These are phyloP conservation scores for Eutrema heterophyllum DNA, from an alignment of 345 rosid genomes.

Conservation along the genomic window DNA sequence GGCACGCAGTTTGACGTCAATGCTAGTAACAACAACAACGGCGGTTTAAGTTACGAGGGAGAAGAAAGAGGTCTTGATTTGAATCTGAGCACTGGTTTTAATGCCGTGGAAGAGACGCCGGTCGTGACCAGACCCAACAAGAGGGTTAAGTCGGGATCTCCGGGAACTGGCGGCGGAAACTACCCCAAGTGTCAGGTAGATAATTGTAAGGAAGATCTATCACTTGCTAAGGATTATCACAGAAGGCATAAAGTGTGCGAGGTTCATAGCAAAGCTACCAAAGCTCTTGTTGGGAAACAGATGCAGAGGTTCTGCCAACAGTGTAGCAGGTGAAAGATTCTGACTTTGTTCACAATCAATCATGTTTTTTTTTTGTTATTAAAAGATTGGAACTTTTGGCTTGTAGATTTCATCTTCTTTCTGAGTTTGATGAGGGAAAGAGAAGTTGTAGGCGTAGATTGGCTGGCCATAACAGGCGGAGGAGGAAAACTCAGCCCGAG, in stretches of 20 bases:
- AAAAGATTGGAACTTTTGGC: background rate
- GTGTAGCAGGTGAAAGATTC: conserved; percentile 72
- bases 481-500: conserved; percentile 78
- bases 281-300: conserved; percentile 75
- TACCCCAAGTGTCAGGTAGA: conserved; percentile 89
- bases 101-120: conserved; percentile 40
- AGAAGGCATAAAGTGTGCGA: conserved; percentile 92
- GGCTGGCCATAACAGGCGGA: conserved; percentile 73
- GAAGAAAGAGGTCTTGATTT: conserved; percentile 49
- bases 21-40: background rate
- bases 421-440: conserved; percentile 86
- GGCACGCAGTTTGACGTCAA: background rate
- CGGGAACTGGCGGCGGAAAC: conserved; percentile 42
- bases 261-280: conserved; percentile 70
- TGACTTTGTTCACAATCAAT: background rate
- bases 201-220: conserved; percentile 70
- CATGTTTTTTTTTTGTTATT: background rate
- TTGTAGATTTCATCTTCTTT: conserved; percentile 66
- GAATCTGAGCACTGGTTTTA: conserved; percentile 57
- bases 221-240: conserved; percentile 77
- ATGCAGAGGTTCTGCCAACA: conserved; percentile 98
- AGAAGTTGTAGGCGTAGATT: conserved; percentile 84
- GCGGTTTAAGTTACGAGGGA: conserved; percentile 26
- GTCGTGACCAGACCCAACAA: conserved; percentile 47
- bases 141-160: conserved; percentile 71